Evolutionary conservation across 768 basidiomycete species (phyloP).

Genomic region (Auriscalpium orientale): DNA sequence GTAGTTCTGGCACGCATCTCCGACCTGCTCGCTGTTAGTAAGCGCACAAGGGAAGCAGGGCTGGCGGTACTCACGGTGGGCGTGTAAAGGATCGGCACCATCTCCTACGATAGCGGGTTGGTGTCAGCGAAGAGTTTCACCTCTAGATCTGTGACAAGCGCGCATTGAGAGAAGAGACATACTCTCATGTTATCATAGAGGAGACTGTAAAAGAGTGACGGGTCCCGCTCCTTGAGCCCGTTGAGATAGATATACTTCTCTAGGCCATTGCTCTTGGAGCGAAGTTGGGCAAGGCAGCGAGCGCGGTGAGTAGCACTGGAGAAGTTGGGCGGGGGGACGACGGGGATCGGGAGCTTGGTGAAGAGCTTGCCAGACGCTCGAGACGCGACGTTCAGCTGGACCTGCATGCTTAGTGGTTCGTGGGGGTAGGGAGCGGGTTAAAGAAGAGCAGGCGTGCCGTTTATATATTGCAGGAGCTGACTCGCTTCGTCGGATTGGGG

Average conservation of each 20-base stretch:
- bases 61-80: slow-evolving; percentile 62
- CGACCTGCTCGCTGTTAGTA: slow-evolving; percentile 7
- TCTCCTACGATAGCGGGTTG: slow-evolving; percentile 29
- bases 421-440: background rate
- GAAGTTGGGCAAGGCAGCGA: slow-evolving; percentile 61
- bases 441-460: background rate
- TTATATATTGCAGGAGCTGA: background rate
- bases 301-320: slow-evolving; percentile 39
- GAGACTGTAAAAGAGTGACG: slow-evolving; percentile 70
- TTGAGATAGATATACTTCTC: slow-evolving; percentile 86
- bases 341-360: background rate
- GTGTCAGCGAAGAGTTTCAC: background rate
- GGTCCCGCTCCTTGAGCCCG: slow-evolving; percentile 65
- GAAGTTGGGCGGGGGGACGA: slow-evolving; percentile 11
- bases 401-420: slow-evolving; percentile 1
- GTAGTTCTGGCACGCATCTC: slow-evolving; percentile 15
- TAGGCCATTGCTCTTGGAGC: slow-evolving; percentile 62
- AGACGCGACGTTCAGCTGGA: slow-evolving; percentile 9
- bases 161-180: slow-evolving; percentile 16
- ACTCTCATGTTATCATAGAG: slow-evolving; percentile 66
- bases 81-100: slow-evolving; percentile 81
- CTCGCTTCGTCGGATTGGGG: background rate
- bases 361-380: slow-evolving; percentile 7
- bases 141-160: background rate
- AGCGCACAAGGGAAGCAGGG: background rate